Conservation (phyloP, 2,329 filamentous ascomycete genomes). For the Fusarium illudens region DNA sequence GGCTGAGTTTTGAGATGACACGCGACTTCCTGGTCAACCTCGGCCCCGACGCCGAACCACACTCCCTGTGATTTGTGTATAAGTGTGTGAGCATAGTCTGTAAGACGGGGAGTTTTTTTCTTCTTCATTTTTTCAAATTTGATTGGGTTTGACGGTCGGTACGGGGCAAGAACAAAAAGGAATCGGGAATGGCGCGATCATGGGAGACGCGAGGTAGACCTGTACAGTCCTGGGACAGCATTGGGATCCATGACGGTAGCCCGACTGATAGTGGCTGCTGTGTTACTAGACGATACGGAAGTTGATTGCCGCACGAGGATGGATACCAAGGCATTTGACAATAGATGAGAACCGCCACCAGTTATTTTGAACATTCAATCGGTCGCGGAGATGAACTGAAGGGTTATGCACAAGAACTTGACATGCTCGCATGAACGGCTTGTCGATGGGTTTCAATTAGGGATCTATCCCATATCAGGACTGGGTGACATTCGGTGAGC, state of each 20-base stretch:
- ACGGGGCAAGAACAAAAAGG: slow-evolving; percentile 10
- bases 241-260: slow-evolving; percentile 7
- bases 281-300: slow-evolving; percentile 20
- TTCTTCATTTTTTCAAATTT: not conserved
- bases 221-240: slow-evolving; percentile 26
- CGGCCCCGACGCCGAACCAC: slow-evolving; percentile 52
- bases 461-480: not conserved
- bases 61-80: slow-evolving; percentile 38
- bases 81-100: slow-evolving; percentile 30
- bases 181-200: slow-evolving; percentile 16
- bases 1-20: slow-evolving; percentile 95
- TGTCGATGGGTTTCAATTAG: not conserved
- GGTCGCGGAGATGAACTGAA: not conserved
- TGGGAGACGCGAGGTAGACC: slow-evolving; percentile 20
- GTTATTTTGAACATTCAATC: not conserved
- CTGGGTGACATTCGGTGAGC: not conserved
- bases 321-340: slow-evolving; percentile 21
- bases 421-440: not conserved
- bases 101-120: slow-evolving; percentile 10
- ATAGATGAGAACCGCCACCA: slow-evolving; percentile 31
- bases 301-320: slow-evolving; percentile 9
- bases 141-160: slow-evolving; percentile 5
- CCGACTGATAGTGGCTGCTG: not conserved
- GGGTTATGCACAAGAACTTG: not conserved
- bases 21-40: slow-evolving; percentile 82